Evolutionary conservation across 2,329 filamentous ascomycete genomes (phyloP).

Genomic region (Aspergillus spinulosporus): DNA sequence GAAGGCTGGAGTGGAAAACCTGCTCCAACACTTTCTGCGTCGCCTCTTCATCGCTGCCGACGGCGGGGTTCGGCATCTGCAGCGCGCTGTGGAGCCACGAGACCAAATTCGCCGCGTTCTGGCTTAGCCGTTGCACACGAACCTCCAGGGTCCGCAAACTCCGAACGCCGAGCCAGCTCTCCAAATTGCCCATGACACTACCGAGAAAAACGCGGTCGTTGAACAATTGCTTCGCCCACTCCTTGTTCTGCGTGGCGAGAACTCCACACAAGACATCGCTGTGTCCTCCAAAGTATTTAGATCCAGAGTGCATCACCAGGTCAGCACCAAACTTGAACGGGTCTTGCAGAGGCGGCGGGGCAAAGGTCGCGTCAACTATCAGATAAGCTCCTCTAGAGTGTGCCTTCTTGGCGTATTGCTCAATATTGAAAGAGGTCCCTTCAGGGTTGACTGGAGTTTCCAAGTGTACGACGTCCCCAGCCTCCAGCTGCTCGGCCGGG

Average conservation of each 20-base stretch:
- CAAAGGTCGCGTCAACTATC: conserved; percentile 89
- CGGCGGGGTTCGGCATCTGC: conserved; percentile 35
- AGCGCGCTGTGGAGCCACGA: conserved; percentile 65
- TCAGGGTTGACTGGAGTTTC: conserved; percentile 94
- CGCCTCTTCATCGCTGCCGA: conserved; percentile 44
- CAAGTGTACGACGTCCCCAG: conserved; percentile 83
- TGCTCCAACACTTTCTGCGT: conserved; percentile 59
- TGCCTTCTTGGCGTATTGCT: conserved; percentile 69
- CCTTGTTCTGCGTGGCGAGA: conserved; percentile 61
- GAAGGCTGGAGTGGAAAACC: conserved; percentile 77
- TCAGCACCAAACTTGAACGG: conserved; percentile 82
- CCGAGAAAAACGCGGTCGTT: conserved; percentile 76
- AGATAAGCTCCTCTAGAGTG: conserved; percentile 71
- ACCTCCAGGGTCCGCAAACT: conserved; percentile 84
- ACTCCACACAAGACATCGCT: conserved; percentile 91
- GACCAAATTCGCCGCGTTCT: conserved; percentile 69
- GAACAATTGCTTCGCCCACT: conserved; percentile 62
- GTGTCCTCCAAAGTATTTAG: conserved; percentile 96
- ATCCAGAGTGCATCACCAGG: conserved; percentile 86
- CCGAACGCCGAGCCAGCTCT: conserved; percentile 87
- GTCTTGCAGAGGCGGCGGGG: conserved; percentile 82
- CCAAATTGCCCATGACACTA: conserved; percentile 81
- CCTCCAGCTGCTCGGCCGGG: conserved; percentile 63
- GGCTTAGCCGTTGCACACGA: conserved; percentile 73
- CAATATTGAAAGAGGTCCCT: conserved; percentile 75